These are phyloP conservation scores for Logfia minima DNA, from an alignment of 129 eudicot species.

Conservation along the genomic window DNA sequence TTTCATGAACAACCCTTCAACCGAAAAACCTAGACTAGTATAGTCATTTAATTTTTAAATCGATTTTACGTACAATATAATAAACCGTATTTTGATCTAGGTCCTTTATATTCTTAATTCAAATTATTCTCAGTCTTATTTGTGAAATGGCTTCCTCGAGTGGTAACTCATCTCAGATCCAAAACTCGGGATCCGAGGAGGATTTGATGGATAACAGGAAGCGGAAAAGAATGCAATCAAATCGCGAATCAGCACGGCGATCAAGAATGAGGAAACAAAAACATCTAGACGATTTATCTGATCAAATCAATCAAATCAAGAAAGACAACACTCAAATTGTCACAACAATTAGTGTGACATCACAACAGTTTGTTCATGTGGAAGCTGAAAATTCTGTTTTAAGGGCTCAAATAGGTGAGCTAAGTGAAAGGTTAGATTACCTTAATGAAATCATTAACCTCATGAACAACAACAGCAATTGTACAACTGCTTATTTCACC, in stretches of 20 bases:
- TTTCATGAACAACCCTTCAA: constrained; percentile 48
- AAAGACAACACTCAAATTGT: constrained; percentile 68
- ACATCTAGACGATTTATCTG: constrained; percentile 68
- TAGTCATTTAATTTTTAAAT: neutral
- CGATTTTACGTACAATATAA: neutral
- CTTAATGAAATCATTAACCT: constrained; percentile 59
- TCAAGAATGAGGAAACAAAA: constrained; percentile 88
- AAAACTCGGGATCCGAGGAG: constrained; percentile 68
- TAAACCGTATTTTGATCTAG: neutral
- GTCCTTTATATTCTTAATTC: neutral
- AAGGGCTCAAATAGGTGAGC: constrained; percentile 79
- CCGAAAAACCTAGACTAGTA: neutral
- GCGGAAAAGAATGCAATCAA: constrained; percentile 88
- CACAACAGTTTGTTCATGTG: constrained; percentile 51
- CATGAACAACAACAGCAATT: constrained; percentile 36
- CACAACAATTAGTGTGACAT: constrained; percentile 44
- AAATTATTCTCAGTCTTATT: neutral
- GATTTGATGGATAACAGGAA: constrained; percentile 67
- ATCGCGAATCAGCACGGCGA: constrained; percentile 86
- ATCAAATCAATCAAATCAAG: constrained; percentile 50
- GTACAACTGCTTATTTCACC: constrained; percentile 16
- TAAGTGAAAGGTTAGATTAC: constrained; percentile 67
- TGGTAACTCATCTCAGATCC: constrained; percentile 57
- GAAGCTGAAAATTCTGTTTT: constrained; percentile 87
- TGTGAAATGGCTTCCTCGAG: constrained; percentile 65